Evolutionary conservation across 192 early-diverging fungal species (phyloP).

Genomic region (Coemansia sp.): DNA sequence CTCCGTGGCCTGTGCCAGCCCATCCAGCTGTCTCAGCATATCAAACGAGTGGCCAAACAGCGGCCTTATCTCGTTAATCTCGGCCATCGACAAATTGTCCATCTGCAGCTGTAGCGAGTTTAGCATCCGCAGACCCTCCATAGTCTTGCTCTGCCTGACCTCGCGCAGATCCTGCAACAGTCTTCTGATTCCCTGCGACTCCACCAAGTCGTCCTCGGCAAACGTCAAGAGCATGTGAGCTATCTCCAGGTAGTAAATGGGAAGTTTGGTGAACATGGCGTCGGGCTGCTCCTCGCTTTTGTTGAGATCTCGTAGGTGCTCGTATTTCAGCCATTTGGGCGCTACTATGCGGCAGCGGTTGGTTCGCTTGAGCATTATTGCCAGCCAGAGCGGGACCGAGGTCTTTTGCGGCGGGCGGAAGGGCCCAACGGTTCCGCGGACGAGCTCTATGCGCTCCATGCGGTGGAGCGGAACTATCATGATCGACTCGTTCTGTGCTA

Average conservation of each 20-base stretch:
- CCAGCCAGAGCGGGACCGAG: slow-evolving; percentile 86
- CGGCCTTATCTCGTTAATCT: slow-evolving; percentile 92
- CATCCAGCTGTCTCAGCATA: slow-evolving; percentile 42
- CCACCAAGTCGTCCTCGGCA: slow-evolving; percentile 80
- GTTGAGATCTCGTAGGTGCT: slow-evolving; percentile 61
- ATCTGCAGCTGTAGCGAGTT: slow-evolving; percentile 73
- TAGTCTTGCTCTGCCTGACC: slow-evolving; percentile 75
- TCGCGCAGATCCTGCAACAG: slow-evolving; percentile 85
- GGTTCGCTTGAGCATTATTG: slow-evolving; percentile 75
- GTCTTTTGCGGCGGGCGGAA: slow-evolving; percentile 77
- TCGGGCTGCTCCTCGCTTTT: slow-evolving; percentile 66
- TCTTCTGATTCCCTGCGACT: slow-evolving; percentile 66
- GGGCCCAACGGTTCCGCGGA: slow-evolving; percentile 70
- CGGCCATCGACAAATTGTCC: slow-evolving; percentile 80
- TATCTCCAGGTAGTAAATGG: slow-evolving; percentile 80
- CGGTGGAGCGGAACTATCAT: slow-evolving; percentile 71
- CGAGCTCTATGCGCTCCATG: slow-evolving; percentile 70
- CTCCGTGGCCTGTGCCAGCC: slow-evolving; percentile 23
- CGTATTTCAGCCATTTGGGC: slow-evolving; percentile 79
- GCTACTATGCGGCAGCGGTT: slow-evolving; percentile 77
- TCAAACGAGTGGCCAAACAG: slow-evolving; percentile 82
- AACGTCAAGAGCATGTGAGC: slow-evolving; percentile 74
- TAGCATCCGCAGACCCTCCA: slow-evolving; percentile 64
- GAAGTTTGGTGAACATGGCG: slow-evolving; percentile 68
- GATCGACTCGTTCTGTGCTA: slow-evolving; percentile 76